These are phyloP conservation scores for Alternaria longipes DNA, from an alignment of 2,329 filamentous ascomycete species.

Conservation along the genomic window DNA sequence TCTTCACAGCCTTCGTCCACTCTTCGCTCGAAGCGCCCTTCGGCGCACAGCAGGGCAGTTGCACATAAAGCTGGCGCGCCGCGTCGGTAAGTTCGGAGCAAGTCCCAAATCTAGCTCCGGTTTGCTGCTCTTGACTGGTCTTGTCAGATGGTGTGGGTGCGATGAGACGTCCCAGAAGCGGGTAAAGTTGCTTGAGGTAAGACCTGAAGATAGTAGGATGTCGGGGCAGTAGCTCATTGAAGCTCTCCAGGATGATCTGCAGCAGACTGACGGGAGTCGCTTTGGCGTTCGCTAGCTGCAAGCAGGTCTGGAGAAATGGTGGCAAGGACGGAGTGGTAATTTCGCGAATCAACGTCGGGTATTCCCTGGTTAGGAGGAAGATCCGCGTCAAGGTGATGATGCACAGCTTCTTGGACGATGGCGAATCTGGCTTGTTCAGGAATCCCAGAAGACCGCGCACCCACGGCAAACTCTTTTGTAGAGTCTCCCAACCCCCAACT, in stretches of 20 bases:
- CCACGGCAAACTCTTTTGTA: constrained; percentile 78
- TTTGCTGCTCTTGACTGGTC: constrained; percentile 29
- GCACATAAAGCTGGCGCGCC: constrained; percentile 71
- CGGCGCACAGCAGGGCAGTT: constrained; percentile 80
- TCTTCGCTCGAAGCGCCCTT: constrained; percentile 81
- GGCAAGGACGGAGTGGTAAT: constrained; percentile 85
- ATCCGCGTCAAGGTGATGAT: constrained; percentile 83
- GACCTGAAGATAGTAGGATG: constrained; percentile 87
- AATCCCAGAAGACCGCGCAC: constrained; percentile 78
- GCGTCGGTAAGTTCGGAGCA: constrained; percentile 64
- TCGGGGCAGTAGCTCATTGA: constrained; percentile 76
- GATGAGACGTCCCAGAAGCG: constrained; percentile 67
- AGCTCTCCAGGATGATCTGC: constrained; percentile 75
- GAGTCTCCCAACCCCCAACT: constrained; percentile 82
- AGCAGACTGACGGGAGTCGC: constrained; percentile 56
- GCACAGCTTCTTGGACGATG: constrained; percentile 77
- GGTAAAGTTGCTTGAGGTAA: constrained; percentile 73
- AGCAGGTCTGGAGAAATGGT: constrained; percentile 74
- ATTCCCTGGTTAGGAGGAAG: constrained; percentile 81
- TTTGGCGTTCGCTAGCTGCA: constrained; percentile 64
- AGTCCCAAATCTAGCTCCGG: constrained; percentile 52
- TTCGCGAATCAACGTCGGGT: constrained; percentile 84
- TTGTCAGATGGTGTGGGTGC: constrained; percentile 67
- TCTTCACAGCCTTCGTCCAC: constrained; percentile 74
- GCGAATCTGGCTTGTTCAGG: constrained; percentile 80